Evolutionary conservation across 2,329 filamentous ascomycete species (phyloP), one percentile per base, ranked within the genome.

Genomic region (Chaetomiaceae sp.): DNA sequence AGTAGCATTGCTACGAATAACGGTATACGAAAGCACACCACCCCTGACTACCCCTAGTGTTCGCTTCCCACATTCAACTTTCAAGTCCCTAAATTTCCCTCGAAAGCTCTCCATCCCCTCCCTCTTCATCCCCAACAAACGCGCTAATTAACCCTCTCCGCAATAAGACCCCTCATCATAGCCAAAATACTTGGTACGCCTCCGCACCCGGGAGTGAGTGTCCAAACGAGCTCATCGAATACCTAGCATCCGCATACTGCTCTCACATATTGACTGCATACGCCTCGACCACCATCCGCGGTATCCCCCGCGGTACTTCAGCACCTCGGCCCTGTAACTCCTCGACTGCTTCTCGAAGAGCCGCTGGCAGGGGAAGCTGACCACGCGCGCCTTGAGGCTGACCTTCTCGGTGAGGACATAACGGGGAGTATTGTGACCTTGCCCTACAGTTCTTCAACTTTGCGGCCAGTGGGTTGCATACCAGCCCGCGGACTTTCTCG

Each of bases 131-230:
- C 8, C 33, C 5, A 11, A 47, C 44, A 38, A 47, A 47, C 14
- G 3, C 21, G 7, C 23, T 30, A n/a, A n/a, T n/a, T n/a, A 13
- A 38, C 16, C 4, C 44, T 14, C 33, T 13, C 8, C 23, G 44
- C 44, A 20, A 47, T 47, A n/a, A 37, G 18, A n/a, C 4, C 30
- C 33, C 10, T 38, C 44, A 7, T 20, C 33, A 30, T 25, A 47
- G 5, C 44, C 44, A 29, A 47, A 46, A 37, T 36, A 46, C 21
- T 37, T 20, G n/a, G 23, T 46, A 46, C 44, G 44, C 44, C 20
- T 32, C 44, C 1, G 13, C 33, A 2, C 43, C 43, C 2, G 43
- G 43, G 11, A 46, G 20, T 13, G 43, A 46, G 21, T 46, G 43
- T 11, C 41, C 41, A 33, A 44, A 44, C 27, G 41, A 44, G 10